phyloP scores from a whole-genome alignment of 139 green algal genomes.

The Tetraselmis striata region DNA sequence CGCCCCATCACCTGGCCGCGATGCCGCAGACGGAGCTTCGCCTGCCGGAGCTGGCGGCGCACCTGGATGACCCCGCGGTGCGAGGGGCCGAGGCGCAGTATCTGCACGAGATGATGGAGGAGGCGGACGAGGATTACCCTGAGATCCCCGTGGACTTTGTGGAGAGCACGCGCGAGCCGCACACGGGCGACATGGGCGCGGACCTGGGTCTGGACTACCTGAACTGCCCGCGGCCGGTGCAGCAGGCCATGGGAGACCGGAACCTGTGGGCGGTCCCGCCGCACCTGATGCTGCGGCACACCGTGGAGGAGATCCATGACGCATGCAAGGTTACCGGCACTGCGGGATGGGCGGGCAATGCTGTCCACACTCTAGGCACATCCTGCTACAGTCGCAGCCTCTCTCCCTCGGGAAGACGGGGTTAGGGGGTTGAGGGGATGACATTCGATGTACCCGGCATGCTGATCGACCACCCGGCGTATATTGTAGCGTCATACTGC shows the following conservation, averaged over 20 bases:
- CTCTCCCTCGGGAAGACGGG: no score
- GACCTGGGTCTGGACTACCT: neutral
- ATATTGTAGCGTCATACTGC: no score
- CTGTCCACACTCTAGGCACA: no score
- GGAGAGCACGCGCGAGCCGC: neutral
- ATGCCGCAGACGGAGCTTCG: neutral
- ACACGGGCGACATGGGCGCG: neutral
- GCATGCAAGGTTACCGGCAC: slow-evolving; percentile 38
- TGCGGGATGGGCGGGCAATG: no score
- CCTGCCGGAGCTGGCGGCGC: neutral
- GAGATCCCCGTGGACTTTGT: neutral
- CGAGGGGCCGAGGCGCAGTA: no score
- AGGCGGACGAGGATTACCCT: neutral
- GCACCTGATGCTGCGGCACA: slow-evolving; percentile 31
- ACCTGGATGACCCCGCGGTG: neutral
- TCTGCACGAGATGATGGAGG: neutral
- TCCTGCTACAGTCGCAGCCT: no score
- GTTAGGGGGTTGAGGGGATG: no score
- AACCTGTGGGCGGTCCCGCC: slow-evolving; percentile 10
- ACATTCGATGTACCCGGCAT: no score
- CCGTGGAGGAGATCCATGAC: slow-evolving; percentile 48
- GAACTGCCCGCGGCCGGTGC: neutral
- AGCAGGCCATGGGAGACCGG: neutral
- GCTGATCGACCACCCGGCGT: no score
- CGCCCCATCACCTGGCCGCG: no score